Evolutionary conservation across 2,329 filamentous ascomycete species (phyloP), one percentile per base, ranked within the genome.

Genomic region (Coleophoma cylindrospora): DNA sequence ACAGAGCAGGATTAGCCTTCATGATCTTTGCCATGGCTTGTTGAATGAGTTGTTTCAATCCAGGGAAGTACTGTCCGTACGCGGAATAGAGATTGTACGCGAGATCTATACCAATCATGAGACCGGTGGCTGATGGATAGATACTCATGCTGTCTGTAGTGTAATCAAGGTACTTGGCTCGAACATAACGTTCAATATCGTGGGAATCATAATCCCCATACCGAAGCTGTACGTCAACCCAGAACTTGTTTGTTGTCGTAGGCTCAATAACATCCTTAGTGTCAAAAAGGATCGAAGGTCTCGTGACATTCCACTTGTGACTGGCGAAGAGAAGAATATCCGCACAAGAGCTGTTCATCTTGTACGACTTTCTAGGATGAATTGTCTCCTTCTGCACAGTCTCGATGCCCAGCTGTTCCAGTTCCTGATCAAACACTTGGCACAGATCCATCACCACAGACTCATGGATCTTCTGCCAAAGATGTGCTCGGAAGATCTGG

Each of bases 381-480:
- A 99, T 99, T 0, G 94, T 97, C 74, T 99, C 94, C 71, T 99
- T 99, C 67, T 99, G 94, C 4, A 97, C 94, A 2, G 91, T 95
- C 70, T 99, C 94, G 51, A 99, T 96, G 34, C 91, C 91, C 4
- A 99, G 76, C 33, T 94, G 91, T 68, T 99, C 94, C 40, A 99
- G 74, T 67, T 99, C 94, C 65, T 97, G 92, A 59, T 99, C 94
- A 61, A 99, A 96, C 13, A 99, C 94, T 66, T 99, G 95, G 61
- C 94, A 97, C 64, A 99, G 71, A 76, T 99, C 94, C 94, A 99
- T 99, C 34, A 96, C 92, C 0, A 97, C 91, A 1, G 89, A 95
- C 70, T 99, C 94, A 70, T 99, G 95, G 43, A 99, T 97, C 77
- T 99, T 99, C 69, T 99, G 94, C 94, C 94, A 99, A 76, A 99